Evolutionary conservation across 352 stramenopile species (phyloP).

Genomic region (Blastocystis sp.): DNA sequence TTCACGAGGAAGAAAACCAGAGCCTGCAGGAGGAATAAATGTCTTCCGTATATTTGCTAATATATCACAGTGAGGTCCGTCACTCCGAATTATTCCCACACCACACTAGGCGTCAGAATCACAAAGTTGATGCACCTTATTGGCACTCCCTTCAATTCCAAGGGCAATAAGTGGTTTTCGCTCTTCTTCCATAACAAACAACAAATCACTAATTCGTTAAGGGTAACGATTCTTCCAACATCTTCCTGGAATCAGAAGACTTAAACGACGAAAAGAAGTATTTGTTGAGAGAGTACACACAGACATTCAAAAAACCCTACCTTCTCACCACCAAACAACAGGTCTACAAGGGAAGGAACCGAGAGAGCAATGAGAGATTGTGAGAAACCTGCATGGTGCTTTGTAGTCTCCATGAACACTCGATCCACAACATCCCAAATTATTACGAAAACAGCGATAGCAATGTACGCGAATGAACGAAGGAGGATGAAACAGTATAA

Average conservation of each 20-base stretch:
- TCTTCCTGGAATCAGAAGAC: background rate
- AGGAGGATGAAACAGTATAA: background rate
- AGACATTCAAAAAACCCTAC: constrained; percentile 55
- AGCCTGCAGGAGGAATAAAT: constrained; percentile 90
- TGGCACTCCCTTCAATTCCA: constrained; percentile 93
- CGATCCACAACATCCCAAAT: constrained; percentile 14
- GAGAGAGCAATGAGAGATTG: background rate
- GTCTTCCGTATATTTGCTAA: constrained; percentile 96
- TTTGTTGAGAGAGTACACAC: constrained; percentile 46
- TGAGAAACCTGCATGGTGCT: background rate
- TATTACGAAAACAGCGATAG: constrained; percentile 9
- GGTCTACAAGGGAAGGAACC: background rate
- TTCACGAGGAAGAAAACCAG: constrained; percentile 93
- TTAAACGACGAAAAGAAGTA: constrained; percentile 49
- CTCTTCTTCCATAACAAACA: background rate
- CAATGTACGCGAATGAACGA: background rate
- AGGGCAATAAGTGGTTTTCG: constrained; percentile 74
- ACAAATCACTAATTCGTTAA: no score
- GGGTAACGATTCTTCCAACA: background rate
- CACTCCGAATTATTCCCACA: constrained; percentile 45
- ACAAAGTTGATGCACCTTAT: constrained; percentile 78
- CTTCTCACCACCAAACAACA: background rate
- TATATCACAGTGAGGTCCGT: constrained; percentile 75
- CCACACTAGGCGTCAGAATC: constrained; percentile 33
- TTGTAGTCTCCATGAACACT: background rate